Percentiles rank a stretch among this genome's conserved stretches.
Evolutionary conservation across 352 stramenopile genomes (phyloP).

Genomic region (Blastocystis sp.): DNA sequence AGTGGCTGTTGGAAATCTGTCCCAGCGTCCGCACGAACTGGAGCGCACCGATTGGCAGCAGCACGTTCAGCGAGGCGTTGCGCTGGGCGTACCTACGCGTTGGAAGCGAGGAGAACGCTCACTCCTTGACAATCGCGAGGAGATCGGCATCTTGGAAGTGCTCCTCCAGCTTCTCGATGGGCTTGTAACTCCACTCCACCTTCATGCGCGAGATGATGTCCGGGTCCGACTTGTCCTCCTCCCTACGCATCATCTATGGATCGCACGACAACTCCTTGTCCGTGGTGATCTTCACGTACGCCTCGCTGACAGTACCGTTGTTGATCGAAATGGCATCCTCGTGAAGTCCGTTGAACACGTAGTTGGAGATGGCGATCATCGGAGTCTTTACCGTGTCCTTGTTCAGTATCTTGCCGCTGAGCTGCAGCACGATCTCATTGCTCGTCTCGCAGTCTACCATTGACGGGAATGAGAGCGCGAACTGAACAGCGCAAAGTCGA

Average conservation of each 20-base stretch:
- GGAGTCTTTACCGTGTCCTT: conserved; percentile 70
- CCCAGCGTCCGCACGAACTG: conserved; percentile 31
- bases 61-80: conserved; percentile 37
- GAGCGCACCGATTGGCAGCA: conserved; percentile 59
- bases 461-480: not conserved
- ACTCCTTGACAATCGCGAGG: conserved; percentile 7
- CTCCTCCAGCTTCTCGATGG: not conserved
- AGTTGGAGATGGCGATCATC: conserved; percentile 72
- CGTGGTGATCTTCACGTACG: conserved; percentile 30
- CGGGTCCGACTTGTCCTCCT: not conserved
- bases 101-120: not conserved
- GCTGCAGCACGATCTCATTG: conserved; percentile 57
- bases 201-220: conserved; percentile 68
- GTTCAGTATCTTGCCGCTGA: conserved; percentile 64
- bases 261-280: conserved; percentile 7
- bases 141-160: conserved; percentile 17
- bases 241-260: conserved; percentile 29
- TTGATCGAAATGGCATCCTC: conserved; percentile 70
- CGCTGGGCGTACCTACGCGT: conserved; percentile 29
- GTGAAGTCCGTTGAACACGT: conserved; percentile 72
- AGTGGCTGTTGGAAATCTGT: conserved; percentile 40
- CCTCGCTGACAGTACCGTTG: conserved; percentile 50
- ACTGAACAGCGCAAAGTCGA: conserved; percentile 73
- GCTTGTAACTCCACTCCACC: conserved; percentile 51
- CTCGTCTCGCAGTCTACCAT: conserved; percentile 57